Conservation (phyloP, 2,329 filamentous ascomycete species). For the Rosellinia necatrix region DNA sequence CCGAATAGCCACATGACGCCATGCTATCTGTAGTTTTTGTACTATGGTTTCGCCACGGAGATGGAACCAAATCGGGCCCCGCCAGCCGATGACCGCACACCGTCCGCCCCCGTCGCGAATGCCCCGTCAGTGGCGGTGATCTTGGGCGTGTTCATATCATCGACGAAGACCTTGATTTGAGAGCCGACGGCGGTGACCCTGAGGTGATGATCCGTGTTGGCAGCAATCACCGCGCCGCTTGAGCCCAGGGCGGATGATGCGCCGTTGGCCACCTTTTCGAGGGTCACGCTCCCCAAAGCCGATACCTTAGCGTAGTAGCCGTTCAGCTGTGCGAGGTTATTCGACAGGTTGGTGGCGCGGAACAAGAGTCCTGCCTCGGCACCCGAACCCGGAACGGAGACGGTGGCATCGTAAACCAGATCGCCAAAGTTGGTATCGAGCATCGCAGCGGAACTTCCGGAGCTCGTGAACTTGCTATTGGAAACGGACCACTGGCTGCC, state of each 20-base stretch:
- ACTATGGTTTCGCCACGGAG: slow-evolving; percentile 35
- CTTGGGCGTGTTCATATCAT: slow-evolving; percentile 30
- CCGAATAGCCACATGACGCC: background rate
- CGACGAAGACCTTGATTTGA: slow-evolving; percentile 38
- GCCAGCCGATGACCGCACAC: slow-evolving; percentile 32
- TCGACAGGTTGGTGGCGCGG: slow-evolving; percentile 35
- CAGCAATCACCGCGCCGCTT: slow-evolving; percentile 4
- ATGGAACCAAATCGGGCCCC: slow-evolving; percentile 36
- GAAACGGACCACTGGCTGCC: slow-evolving; percentile 36
- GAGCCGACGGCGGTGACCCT: slow-evolving; percentile 34
- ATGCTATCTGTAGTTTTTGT: background rate
- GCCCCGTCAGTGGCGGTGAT: slow-evolving; percentile 30
- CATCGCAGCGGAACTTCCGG: slow-evolving; percentile 34
- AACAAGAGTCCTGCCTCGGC: slow-evolving; percentile 45
- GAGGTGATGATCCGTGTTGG: slow-evolving; percentile 30
- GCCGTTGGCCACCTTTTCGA: slow-evolving; percentile 33
- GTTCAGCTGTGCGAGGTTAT: slow-evolving; percentile 32
- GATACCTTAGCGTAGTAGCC: slow-evolving; percentile 40
- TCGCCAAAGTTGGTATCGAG: slow-evolving; percentile 46
- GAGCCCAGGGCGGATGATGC: slow-evolving; percentile 25
- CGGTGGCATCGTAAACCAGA: slow-evolving; percentile 39
- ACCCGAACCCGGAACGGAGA: slow-evolving; percentile 27
- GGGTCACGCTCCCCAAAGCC: slow-evolving; percentile 27
- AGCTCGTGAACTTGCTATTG: slow-evolving; percentile 34
- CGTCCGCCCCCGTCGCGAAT: slow-evolving; percentile 34